These are phyloP conservation scores for Alloteropsis angusta DNA, from an alignment of 202 grass and related monocot species.

Conservation along the genomic window DNA sequence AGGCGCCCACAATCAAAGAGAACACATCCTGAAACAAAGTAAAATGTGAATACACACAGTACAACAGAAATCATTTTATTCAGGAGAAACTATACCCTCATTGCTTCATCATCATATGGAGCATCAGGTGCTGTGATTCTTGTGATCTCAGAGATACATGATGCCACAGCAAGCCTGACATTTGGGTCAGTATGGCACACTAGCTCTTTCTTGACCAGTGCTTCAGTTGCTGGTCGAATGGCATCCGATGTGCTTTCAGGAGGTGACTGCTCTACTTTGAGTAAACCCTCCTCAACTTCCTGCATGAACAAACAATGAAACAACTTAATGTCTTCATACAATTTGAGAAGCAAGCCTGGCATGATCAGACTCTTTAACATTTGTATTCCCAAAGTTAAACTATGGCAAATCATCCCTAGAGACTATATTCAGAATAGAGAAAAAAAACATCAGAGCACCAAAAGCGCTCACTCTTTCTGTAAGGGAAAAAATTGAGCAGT, in stretches of 20 bases:
- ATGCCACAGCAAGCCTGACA: conserved; percentile 54
- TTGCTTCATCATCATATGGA: conserved; percentile 70
- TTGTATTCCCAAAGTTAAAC: background rate
- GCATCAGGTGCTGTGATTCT: conserved; percentile 86
- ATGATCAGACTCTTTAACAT: background rate
- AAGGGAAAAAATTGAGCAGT: background rate
- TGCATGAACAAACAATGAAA: conserved; percentile 25
- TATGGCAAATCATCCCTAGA: background rate
- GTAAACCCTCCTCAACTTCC: conserved; percentile 50
- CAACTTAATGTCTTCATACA: background rate
- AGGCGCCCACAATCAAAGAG: conserved; percentile 63
- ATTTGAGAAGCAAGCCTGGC: background rate
- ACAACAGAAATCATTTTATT: background rate
- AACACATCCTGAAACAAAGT: conserved; percentile 60
- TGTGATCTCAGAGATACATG: conserved; percentile 82
- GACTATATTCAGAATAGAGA: background rate
- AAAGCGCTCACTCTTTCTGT: background rate
- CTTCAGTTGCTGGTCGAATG: conserved; percentile 45
- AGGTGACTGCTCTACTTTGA: conserved; percentile 70
- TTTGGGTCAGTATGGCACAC: conserved; percentile 34
- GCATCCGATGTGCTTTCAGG: conserved; percentile 35
- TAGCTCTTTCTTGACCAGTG: conserved; percentile 52
- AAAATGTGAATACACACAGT: conserved; percentile 5
- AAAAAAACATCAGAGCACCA: background rate
- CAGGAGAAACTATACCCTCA: conserved; percentile 50